These are phyloP conservation scores for Lichtheimia ramosa DNA, from an alignment of 371 early-diverging fungal species.

Conservation along the genomic window DNA sequence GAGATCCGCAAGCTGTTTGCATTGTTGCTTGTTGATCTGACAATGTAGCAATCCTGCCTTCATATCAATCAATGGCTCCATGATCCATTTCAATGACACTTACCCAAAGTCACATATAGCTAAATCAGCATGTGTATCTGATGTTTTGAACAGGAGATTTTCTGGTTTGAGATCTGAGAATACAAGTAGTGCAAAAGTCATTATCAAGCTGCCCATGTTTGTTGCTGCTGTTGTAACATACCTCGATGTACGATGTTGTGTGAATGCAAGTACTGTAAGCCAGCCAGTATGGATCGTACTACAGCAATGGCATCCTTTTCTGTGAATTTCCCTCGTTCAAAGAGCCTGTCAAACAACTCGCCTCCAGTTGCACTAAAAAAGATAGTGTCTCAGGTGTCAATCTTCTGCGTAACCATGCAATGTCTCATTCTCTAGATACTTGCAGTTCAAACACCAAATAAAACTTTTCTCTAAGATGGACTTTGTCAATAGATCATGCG, in stretches of 20 bases:
- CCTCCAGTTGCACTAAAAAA: conserved; percentile 73
- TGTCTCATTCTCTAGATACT: conserved; percentile 13
- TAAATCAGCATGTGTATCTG: conserved; percentile 56
- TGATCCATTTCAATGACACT: neutral
- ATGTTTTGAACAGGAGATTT: conserved; percentile 71
- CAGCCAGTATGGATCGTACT: conserved; percentile 64
- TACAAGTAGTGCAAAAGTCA: too few species aligned
- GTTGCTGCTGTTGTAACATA: conserved; percentile 27
- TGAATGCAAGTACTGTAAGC: conserved; percentile 77
- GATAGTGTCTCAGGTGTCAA: neutral
- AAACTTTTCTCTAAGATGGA: conserved; percentile 63
- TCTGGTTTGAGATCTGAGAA: conserved; percentile 79
- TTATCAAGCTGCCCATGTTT: too few species aligned
- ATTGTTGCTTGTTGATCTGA: conserved; percentile 46
- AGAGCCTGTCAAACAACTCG: conserved; percentile 88
- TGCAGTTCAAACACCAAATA: conserved; percentile 90
- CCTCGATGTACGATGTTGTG: conserved; percentile 74
- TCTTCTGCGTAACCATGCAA: neutral
- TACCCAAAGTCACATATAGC: conserved; percentile 73
- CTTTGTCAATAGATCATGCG: too few species aligned
- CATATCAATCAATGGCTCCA: neutral
- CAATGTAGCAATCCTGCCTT: conserved; percentile 56
- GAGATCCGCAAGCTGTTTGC: conserved; percentile 64
- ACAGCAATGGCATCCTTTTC: conserved; percentile 83
- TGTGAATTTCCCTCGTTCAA: conserved; percentile 81